Evolutionary conservation across 495 filamentous ascomycete genomes (phyloP).

Genomic region (Xylaria longipes): DNA sequence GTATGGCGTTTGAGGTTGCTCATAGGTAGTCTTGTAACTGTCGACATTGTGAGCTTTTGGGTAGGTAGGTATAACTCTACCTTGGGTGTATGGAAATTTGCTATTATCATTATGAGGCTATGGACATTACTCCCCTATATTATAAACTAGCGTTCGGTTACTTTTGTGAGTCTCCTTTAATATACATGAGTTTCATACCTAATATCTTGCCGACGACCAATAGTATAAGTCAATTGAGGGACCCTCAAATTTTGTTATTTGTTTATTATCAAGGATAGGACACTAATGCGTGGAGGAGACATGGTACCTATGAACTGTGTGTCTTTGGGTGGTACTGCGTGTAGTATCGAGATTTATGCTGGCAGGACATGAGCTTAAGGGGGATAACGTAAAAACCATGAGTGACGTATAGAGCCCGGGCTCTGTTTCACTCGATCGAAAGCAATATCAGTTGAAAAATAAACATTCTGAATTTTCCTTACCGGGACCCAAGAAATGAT

Average conservation of each 20-base stretch:
- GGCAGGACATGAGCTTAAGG: not conserved
- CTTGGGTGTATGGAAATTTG: not conserved
- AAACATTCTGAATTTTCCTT: not conserved
- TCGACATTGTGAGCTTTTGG: not conserved
- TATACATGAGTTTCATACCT: not conserved
- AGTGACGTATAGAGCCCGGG: not conserved
- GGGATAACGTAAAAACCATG: not conserved
- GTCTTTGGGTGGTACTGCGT: not conserved
- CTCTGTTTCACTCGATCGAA: not conserved
- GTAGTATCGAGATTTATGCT: not conserved
- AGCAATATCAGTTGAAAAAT: not conserved
- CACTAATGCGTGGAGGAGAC: not conserved
- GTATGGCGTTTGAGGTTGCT: conserved; percentile 15
- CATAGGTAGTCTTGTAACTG: not conserved
- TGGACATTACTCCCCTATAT: conserved; percentile 8
- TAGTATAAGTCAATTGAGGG: too few relatives aligned
- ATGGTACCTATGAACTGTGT: not conserved
- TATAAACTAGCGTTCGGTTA: not conserved
- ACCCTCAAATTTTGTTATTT: not conserved
- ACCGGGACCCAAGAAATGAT: not conserved
- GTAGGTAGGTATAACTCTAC: not conserved
- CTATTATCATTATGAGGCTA: not conserved
- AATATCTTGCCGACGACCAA: not conserved
- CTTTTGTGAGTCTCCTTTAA: not conserved
- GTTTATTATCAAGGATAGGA: not conserved